Conservation (phyloP, 345 rosid species). For the Passiflora organensis region DNA sequence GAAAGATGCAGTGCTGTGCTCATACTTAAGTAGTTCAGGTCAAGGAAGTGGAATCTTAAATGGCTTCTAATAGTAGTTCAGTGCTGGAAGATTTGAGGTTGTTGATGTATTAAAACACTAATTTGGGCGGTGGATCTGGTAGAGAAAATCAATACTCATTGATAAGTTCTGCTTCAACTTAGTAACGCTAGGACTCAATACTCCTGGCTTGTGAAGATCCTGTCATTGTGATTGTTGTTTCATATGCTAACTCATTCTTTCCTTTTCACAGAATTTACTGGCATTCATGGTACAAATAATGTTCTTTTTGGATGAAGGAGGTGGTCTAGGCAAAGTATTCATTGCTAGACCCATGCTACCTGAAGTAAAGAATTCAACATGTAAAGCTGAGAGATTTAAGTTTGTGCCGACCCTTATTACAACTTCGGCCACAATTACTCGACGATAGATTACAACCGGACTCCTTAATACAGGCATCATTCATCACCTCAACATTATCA, state of each 20-base stretch:
- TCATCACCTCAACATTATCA: no score
- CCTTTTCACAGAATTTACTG: conserved; percentile 9
- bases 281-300: conserved; percentile 9
- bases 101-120: background rate
- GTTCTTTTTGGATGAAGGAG: conserved; percentile 2
- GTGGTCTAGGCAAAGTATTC: background rate
- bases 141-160: conserved; percentile 28
- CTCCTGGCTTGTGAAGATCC: conserved; percentile 20
- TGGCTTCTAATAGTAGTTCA: conserved; percentile 9
- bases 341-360: no score
- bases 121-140: conserved; percentile 13
- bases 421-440: no score
- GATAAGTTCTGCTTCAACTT: conserved; percentile 21
- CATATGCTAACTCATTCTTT: conserved; percentile 34
- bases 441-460: no score
- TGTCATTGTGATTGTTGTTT: conserved; percentile 24
- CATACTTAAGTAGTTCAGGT: conserved; percentile 9
- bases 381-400: no score
- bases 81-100: conserved; percentile 15
- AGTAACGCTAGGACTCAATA: conserved; percentile 20
- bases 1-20: conserved; percentile 24
- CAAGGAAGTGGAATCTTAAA: conserved; percentile 11
- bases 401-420: no score
- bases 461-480: no score
- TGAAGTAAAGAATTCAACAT: no score